A percentile compares a stretch with the other conserved stretches of the same genome.
Evolutionary conservation across 2,329 filamentous ascomycete species (phyloP).

Genomic region (Colletotrichum sp.): DNA sequence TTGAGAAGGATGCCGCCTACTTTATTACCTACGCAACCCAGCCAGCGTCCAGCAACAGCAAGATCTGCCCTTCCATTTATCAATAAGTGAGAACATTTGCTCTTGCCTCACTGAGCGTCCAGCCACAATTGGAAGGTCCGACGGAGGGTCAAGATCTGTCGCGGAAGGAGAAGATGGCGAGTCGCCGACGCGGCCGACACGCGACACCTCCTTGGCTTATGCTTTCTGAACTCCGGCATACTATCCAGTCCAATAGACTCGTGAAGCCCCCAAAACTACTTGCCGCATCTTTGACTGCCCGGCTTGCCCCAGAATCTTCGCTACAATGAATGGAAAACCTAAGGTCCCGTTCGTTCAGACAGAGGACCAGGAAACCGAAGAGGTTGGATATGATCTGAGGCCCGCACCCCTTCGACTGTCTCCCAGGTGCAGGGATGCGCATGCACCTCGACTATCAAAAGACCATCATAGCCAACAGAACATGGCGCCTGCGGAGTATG

Average conservation of each 20-base stretch:
- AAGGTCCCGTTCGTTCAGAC: background rate
- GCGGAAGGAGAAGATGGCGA: background rate
- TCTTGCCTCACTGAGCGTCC: background rate
- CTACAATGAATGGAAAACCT: background rate
- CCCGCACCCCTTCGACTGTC: background rate
- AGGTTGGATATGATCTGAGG: background rate
- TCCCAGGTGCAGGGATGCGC: background rate
- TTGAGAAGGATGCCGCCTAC: background rate
- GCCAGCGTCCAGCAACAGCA: background rate
- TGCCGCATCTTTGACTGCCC: background rate
- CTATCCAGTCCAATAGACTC: background rate
- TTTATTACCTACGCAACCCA: background rate
- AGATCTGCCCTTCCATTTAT: background rate
- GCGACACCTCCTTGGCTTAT: background rate
- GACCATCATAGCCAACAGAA: background rate
- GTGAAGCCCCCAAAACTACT: background rate
- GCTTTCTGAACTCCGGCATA: background rate
- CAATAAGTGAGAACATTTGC: background rate
- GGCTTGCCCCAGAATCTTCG: background rate
- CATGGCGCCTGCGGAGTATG: background rate
- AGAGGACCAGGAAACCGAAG: background rate
- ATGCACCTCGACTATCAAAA: background rate
- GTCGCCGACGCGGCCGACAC: background rate
- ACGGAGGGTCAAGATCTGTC: background rate
- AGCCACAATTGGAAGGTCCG: background rate